Evolutionary conservation across 2,329 filamentous ascomycete genomes (phyloP), one percentile per base, ranked within the genome.

Genomic region (Colletotrichum eremochloae): DNA sequence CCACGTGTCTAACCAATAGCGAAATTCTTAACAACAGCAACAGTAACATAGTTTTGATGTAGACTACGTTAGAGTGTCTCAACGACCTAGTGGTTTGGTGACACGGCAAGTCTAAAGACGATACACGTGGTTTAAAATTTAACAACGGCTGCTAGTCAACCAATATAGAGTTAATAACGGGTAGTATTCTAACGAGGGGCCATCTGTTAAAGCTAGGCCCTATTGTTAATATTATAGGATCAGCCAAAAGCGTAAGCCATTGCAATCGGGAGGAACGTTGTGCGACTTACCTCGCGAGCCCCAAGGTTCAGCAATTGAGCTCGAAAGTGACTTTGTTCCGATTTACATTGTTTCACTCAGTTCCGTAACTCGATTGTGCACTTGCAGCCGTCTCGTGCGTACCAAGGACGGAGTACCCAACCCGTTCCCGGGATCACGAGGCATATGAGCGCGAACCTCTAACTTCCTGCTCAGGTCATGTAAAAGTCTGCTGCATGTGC

Each of bases 401-500:
- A 63, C 48, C 33, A 44, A 18, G 5, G 36, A 62, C 2, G 46
- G 46, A 7, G 42, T 56, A 20, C n/a, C 14, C 18, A 33, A 12
- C 18, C 57, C 46, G 8, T 52, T 42, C 5, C 46, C 65, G 9
- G 50, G 36, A 24, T 53, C 46, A 9, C 36, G 9, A 46, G 65
- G 29, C 65, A 67, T 5, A 61, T 56, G 11, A 67, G 65, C 5
- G 65, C 55, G 12, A 67, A 8, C 15, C 36, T 62, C 29, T 67
- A 36, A 6, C 62, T 62, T n/a, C 65, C 65, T 33, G 46, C 57
- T 24, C 65, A 38, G 40, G 62, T 56, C 65, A 62, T 67, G 36
- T 67, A 62, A 12, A 67, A 67, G 46, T 67, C 65, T 18, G 65
- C 56, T 9, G 65, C 65, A 38, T 67, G 56, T 5, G 31, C 65